phyloP scores from a whole-genome alignment of 495 filamentous ascomycete species.

The Amniculicola lignicola region DNA sequence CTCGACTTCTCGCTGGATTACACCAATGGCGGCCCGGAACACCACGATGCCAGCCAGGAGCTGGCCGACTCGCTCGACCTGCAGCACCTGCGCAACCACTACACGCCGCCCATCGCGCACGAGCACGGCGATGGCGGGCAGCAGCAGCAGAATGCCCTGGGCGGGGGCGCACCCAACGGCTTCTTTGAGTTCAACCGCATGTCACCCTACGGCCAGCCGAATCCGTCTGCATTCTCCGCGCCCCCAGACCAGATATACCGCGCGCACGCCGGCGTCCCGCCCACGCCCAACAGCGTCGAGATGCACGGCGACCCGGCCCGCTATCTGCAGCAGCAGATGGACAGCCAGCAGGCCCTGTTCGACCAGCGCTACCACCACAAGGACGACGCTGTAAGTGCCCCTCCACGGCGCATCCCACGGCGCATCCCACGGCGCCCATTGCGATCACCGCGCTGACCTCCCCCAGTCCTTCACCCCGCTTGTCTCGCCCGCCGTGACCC shows the following conservation, averaged over 20 bases:
- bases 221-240: constrained; percentile 9
- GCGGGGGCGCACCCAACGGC: not conserved
- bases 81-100: constrained; percentile 28
- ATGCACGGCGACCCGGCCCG: constrained; percentile 67
- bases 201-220: constrained; percentile 13
- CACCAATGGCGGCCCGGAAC: not conserved
- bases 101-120: constrained; percentile 14
- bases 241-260: constrained; percentile 24
- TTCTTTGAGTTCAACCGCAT: constrained; percentile 33
- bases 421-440: no score
- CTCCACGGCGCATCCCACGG: not conserved
- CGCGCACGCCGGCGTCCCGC: constrained; percentile 57
- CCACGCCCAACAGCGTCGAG: constrained; percentile 90
- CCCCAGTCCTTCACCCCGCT: constrained; percentile 80
- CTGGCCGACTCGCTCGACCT: constrained; percentile 33
- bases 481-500: constrained; percentile 91
- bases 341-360: constrained; percentile 62
- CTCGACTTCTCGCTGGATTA: constrained; percentile 32
- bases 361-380: constrained; percentile 68
- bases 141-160: constrained; percentile 50
- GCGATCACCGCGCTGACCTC: not conserved
- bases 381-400: constrained; percentile 68
- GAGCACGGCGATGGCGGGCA: constrained; percentile 27
- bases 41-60: constrained; percentile 23
- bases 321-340: constrained; percentile 55